Evolutionary conservation across 257 asterid genomes (phyloP).

Genomic region (Craterostigma plantagineum): DNA sequence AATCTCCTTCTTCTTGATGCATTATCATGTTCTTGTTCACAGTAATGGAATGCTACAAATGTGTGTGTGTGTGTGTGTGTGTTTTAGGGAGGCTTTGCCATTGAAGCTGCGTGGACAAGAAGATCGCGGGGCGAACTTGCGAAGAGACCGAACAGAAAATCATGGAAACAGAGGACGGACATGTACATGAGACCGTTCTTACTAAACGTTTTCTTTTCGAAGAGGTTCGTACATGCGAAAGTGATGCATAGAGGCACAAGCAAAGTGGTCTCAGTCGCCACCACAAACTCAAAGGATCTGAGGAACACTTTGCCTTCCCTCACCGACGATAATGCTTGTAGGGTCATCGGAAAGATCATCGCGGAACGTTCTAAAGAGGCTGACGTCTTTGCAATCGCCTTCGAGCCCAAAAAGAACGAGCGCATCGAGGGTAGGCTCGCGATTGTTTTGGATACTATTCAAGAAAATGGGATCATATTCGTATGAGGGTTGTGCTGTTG

Average conservation of each 20-base stretch:
- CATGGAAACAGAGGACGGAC: slow-evolving; percentile 95
- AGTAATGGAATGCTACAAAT: no score
- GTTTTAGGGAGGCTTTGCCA: slow-evolving; percentile 24
- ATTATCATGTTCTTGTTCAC: no score
- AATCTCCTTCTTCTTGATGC: no score
- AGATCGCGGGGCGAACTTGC: slow-evolving; percentile 80
- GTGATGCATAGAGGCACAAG: slow-evolving; percentile 94
- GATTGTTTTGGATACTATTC: slow-evolving; percentile 70
- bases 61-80: background rate
- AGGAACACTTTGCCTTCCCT: slow-evolving; percentile 81
- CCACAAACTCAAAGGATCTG: slow-evolving; percentile 72
- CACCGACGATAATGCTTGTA: slow-evolving; percentile 54
- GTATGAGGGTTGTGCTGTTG: slow-evolving; percentile 8
- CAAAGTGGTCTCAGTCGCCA: slow-evolving; percentile 90
- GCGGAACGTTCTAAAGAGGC: slow-evolving; percentile 96
- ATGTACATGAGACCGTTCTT: slow-evolving; percentile 95
- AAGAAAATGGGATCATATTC: slow-evolving; percentile 61
- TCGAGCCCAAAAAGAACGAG: slow-evolving; percentile 55
- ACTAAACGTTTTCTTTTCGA: slow-evolving; percentile 75
- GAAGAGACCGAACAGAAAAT: slow-evolving; percentile 64
- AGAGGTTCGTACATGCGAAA: slow-evolving; percentile 69
- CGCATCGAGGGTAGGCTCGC: slow-evolving; percentile 73
- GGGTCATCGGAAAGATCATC: slow-evolving; percentile 64
- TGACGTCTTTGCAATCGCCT: slow-evolving; percentile 71
- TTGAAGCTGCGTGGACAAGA: slow-evolving; percentile 77